Percentiles rank a stretch among this genome's conserved stretches.
Evolutionary conservation across 1,139 yeast species (phyloP).

Genomic region (Tardiomyces digboiensis): DNA sequence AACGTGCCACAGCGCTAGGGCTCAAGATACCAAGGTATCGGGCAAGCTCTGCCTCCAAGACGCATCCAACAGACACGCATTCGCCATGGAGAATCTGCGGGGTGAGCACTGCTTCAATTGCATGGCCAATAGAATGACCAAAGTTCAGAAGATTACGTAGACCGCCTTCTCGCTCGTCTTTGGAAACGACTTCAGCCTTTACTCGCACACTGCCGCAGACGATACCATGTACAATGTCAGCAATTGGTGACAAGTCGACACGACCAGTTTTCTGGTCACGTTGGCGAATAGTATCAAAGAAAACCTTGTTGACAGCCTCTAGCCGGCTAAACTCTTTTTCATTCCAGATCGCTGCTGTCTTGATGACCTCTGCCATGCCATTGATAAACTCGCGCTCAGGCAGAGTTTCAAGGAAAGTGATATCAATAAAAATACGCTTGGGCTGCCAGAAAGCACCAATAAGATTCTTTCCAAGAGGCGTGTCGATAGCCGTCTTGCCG

Average conservation of each 20-base stretch:
- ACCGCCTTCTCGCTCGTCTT: slow-evolving; percentile 95
- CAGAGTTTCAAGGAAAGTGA: slow-evolving; percentile 75
- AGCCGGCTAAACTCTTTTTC: slow-evolving; percentile 77
- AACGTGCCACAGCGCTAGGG: slow-evolving; percentile 90
- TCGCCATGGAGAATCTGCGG: slow-evolving; percentile 98
- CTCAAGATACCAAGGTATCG: slow-evolving; percentile 83
- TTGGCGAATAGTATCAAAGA: slow-evolving; percentile 50
- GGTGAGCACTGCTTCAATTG: slow-evolving; percentile 91
- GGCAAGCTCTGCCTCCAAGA: slow-evolving; percentile 88
- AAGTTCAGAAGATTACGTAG: slow-evolving; percentile 86
- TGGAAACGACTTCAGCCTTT: slow-evolving; percentile 88
- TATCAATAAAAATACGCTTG: slow-evolving; percentile 76
- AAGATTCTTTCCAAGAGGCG: slow-evolving; percentile 94
- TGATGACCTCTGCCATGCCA: slow-evolving; percentile 98
- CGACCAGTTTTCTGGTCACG: slow-evolving; percentile 29
- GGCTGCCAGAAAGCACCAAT: slow-evolving; percentile 99
- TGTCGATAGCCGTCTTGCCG: slow-evolving; percentile 97
- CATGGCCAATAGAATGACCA: slow-evolving; percentile 98
- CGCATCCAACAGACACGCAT: slow-evolving; percentile 93
- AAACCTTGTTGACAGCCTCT: slow-evolving; percentile 62
- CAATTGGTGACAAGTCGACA: slow-evolving; percentile 55
- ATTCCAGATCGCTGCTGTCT: slow-evolving; percentile 98
- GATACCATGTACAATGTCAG: slow-evolving; percentile 64
- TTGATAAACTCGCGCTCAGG: slow-evolving; percentile 93
- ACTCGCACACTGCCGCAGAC: slow-evolving; percentile 84